phyloP scores from a whole-genome alignment of 1,284 basidiomycete species.

The Austroboletus novae-zelandiae region DNA sequence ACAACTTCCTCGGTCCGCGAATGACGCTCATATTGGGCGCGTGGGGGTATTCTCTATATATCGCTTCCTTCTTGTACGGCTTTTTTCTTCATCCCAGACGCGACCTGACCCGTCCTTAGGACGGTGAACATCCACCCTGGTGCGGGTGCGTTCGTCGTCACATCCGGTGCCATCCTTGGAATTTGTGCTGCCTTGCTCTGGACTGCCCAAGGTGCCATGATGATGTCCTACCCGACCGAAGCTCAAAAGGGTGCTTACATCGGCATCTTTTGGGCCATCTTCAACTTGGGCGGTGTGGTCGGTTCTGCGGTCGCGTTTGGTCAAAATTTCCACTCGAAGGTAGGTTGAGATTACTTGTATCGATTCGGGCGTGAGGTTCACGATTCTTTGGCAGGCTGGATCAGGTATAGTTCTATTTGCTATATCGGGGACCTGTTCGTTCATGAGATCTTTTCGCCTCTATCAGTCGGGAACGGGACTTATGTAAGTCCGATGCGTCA shows the following conservation, averaged over 20 bases:
- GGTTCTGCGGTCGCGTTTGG: conserved; percentile 66
- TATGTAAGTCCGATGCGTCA: conserved; percentile 44
- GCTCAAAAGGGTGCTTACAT: conserved; percentile 77
- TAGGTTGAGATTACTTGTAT: no score
- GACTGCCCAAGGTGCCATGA: conserved; percentile 82
- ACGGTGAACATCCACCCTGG: conserved; percentile 64
- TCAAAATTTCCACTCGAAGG: conserved; percentile 42
- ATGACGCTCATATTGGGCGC: conserved; percentile 72
- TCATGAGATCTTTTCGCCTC: no score
- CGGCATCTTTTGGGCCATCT: conserved; percentile 74
- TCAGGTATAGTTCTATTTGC: conserved; percentile 27
- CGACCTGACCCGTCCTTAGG: conserved; percentile 32
- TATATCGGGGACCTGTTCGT: no score
- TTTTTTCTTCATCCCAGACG: neutral
- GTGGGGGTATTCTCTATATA: conserved; percentile 69
- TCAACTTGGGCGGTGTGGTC: conserved; percentile 71
- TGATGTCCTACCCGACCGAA: conserved; percentile 81
- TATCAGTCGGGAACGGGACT: conserved; percentile 54
- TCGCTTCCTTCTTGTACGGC: conserved; percentile 67
- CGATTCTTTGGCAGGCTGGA: conserved; percentile 19
- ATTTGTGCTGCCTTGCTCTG: conserved; percentile 83
- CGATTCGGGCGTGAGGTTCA: no score
- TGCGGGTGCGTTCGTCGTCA: conserved; percentile 66
- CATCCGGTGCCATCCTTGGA: conserved; percentile 78
- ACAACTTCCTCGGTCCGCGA: conserved; percentile 72